Percentiles rank a stretch among this genome's conserved stretches.
These are phyloP conservation scores for Pseudozyma pruni DNA, from an alignment of 1,284 basidiomycete genomes.

Conservation along the genomic window DNA sequence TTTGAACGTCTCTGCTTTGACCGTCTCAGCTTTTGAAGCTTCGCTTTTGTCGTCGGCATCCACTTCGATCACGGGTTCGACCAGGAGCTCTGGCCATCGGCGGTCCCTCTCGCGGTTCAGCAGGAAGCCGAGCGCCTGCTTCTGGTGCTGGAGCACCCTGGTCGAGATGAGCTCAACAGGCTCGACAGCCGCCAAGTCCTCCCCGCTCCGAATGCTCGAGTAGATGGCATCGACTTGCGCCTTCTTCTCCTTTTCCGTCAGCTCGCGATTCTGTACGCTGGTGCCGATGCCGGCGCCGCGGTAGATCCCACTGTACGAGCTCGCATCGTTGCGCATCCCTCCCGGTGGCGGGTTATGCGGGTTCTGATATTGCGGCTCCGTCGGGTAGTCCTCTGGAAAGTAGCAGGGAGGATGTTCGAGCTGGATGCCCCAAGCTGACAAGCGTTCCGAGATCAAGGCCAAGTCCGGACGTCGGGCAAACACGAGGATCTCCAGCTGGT, in stretches of 20 bases:
- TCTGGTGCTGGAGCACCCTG: constrained; percentile 94
- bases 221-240: constrained; percentile 94
- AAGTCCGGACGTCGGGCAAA: constrained; percentile 94
- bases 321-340: constrained; percentile 27
- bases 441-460: constrained; percentile 78
- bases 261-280: constrained; percentile 46
- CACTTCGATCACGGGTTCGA: constrained; percentile 16
- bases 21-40: background rate
- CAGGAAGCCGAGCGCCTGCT: constrained; percentile 94
- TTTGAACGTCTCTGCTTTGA: constrained; percentile 1
- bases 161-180: constrained; percentile 83
- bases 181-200: constrained; percentile 85
- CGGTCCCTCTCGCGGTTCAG: constrained; percentile 80
- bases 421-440: constrained; percentile 77
- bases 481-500: constrained; percentile 84
- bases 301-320: constrained; percentile 68
- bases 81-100: constrained; percentile 44
- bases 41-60: constrained; percentile 4
- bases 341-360: constrained; percentile 73
- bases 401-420: constrained; percentile 80
- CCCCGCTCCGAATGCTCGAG: constrained; percentile 84
- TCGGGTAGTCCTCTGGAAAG: constrained; percentile 73
- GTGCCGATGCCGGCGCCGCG: constrained; percentile 39
- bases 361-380: constrained; percentile 80
- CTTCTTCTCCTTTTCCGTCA: constrained; percentile 82